Conservation (phyloP, 306 rosid genomes). For the Vachellia collinsii region DNA sequence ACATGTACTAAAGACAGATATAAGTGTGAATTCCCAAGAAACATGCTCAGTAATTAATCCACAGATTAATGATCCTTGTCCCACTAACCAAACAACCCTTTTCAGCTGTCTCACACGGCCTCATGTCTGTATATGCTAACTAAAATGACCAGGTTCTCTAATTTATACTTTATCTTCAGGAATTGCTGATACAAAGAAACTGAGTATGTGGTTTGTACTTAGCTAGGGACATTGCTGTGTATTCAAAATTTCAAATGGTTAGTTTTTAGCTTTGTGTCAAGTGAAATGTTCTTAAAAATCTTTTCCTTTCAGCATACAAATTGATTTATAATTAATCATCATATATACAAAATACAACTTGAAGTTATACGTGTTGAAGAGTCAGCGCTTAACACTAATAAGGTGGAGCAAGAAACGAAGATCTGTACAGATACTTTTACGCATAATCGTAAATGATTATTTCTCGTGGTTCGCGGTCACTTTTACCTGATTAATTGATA, state of each 20-base stretch:
- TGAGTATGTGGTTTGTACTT: too few species aligned
- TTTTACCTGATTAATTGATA: slow-evolving; percentile 12
- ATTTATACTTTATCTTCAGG: not conserved
- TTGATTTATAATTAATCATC: not conserved
- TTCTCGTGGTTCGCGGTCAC: slow-evolving; percentile 31
- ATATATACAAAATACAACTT: not conserved
- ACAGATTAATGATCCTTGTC: not conserved
- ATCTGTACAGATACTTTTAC: not conserved
- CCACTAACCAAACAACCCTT: not conserved
- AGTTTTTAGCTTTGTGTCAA: not conserved
- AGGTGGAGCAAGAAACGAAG: not conserved
- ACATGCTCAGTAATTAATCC: not conserved
- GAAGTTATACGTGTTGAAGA: not conserved
- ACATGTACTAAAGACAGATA: not conserved
- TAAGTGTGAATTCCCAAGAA: not conserved
- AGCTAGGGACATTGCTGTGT: too few species aligned
- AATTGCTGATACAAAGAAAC: not conserved
- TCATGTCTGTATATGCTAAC: slow-evolving; percentile 17
- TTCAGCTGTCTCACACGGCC: slow-evolving; percentile 19
- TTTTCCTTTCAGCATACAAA: not conserved
- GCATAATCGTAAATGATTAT: not conserved
- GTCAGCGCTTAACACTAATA: not conserved
- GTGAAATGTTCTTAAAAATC: not conserved
- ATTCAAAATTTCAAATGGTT: too few species aligned
- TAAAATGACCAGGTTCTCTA: slow-evolving; percentile 8